phyloP scores from a whole-genome alignment of 495 filamentous ascomycete species.

The Neurospora sp. region DNA sequence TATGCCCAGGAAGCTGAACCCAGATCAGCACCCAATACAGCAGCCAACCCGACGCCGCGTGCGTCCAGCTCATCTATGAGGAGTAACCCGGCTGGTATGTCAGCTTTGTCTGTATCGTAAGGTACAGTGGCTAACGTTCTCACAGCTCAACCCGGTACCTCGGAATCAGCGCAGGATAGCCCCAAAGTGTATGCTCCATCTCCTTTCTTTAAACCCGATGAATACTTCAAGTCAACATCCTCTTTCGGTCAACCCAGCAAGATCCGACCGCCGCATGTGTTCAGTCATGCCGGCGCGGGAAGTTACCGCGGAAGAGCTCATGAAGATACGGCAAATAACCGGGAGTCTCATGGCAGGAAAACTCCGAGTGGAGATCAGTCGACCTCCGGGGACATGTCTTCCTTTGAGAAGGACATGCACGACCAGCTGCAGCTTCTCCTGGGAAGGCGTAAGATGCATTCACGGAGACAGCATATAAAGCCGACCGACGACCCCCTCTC shows the following conservation, averaged over 20 bases:
- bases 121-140: neutral
- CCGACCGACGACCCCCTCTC: neutral
- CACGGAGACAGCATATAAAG: neutral
- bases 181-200: slow-evolving; percentile 23
- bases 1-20: slow-evolving; percentile 6
- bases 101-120: neutral
- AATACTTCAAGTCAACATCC: neutral
- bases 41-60: neutral
- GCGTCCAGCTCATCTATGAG: slow-evolving; percentile 8
- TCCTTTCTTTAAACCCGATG: slow-evolving; percentile 1
- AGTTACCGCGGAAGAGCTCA: neutral
- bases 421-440: slow-evolving; percentile 18
- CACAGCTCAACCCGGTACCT: neutral
- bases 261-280: neutral
- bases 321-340: slow-evolving; percentile 2
- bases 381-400: slow-evolving; percentile 6
- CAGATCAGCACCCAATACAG: slow-evolving; percentile 22
- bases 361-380: slow-evolving; percentile 20
- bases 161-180: slow-evolving; percentile 5
- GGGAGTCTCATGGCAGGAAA: neutral
- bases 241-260: neutral
- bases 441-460: neutral
- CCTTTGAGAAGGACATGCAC: slow-evolving; percentile 17
- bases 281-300: slow-evolving; percentile 5
- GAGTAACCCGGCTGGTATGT: slow-evolving; percentile 16